Evolutionary conservation across 2,329 filamentous ascomycete species (phyloP).

Genomic region (Metarhizium anisopliae): DNA sequence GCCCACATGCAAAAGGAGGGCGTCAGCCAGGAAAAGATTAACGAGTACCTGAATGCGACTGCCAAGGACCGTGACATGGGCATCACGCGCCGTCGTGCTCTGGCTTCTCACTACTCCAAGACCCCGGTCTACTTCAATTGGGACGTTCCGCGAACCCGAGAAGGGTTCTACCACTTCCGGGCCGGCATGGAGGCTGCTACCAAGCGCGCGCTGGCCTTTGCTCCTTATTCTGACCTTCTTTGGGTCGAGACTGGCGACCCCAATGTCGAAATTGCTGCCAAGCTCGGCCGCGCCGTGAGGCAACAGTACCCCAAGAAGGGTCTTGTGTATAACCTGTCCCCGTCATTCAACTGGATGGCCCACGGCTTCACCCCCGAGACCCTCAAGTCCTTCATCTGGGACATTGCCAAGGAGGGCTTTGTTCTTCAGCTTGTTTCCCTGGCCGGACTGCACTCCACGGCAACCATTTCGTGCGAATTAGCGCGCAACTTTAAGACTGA

Average conservation of each 20-base stretch:
- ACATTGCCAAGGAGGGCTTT: constrained; percentile 82
- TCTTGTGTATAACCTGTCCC: constrained; percentile 91
- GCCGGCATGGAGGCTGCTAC: constrained; percentile 79
- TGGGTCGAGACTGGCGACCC: constrained; percentile 97
- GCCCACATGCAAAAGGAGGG: constrained; percentile 62
- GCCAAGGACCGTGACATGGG: constrained; percentile 62
- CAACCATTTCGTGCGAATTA: constrained; percentile 61
- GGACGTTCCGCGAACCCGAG: constrained; percentile 85
- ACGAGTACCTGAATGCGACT: constrained; percentile 57
- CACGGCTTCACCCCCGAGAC: constrained; percentile 81
- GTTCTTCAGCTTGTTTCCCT: constrained; percentile 59
- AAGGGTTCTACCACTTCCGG: constrained; percentile 87
- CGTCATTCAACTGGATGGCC: constrained; percentile 97
- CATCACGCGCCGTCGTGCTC: constrained; percentile 63
- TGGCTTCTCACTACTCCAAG: constrained; percentile 60
- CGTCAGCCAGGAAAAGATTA: constrained; percentile 52
- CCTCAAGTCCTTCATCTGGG: constrained; percentile 91
- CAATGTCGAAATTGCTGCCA: constrained; percentile 64
- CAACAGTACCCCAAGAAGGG: constrained; percentile 66
- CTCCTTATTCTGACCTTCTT: constrained; percentile 84
- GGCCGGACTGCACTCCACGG: constrained; percentile 57
- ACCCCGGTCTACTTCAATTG: constrained; percentile 74
- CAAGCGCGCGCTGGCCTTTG: constrained; percentile 87
- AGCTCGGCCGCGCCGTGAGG: constrained; percentile 71
- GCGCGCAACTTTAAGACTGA: constrained; percentile 76